phyloP scores from a whole-genome alignment of 495 filamentous ascomycete genomes.

The Copromyces sp. region DNA sequence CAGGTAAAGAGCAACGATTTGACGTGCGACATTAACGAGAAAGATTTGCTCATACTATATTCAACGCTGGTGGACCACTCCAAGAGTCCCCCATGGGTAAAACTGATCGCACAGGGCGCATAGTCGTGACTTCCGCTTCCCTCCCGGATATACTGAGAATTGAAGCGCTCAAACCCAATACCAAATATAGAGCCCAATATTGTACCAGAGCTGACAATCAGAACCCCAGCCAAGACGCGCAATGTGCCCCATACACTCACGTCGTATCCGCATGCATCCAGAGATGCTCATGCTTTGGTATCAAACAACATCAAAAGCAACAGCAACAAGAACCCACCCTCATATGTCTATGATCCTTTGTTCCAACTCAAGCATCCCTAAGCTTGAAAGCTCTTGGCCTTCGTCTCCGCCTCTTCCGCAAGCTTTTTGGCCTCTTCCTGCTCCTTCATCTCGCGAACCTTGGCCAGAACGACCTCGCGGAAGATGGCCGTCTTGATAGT shows the following conservation, averaged over 20 bases:
- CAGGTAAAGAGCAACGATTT: neutral
- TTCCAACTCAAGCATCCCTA: constrained; percentile 4
- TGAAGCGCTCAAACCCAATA: neutral
- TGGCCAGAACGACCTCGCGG: constrained; percentile 92
- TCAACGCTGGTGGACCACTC: neutral
- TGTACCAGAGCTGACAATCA: neutral
- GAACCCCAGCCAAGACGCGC: neutral
- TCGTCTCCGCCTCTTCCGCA: constrained; percentile 44
- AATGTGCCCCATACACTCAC: neutral
- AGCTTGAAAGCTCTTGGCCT: constrained; percentile 30
- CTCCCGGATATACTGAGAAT: neutral
- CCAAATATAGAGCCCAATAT: neutral
- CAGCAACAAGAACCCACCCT: neutral
- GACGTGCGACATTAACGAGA: neutral
- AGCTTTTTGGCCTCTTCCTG: constrained; percentile 64
- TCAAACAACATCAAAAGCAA: neutral
- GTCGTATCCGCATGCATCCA: neutral
- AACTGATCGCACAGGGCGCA: neutral
- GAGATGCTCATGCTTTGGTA: neutral
- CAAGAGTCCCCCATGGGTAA: neutral
- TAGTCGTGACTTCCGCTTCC: neutral
- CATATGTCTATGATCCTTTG: neutral
- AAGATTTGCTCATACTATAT: neutral
- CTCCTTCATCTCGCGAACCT: constrained; percentile 88
- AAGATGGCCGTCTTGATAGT: constrained; percentile 87